Evolutionary conservation across 2,329 filamentous ascomycete genomes (phyloP).

Genomic region (Penicillium crustosum): DNA sequence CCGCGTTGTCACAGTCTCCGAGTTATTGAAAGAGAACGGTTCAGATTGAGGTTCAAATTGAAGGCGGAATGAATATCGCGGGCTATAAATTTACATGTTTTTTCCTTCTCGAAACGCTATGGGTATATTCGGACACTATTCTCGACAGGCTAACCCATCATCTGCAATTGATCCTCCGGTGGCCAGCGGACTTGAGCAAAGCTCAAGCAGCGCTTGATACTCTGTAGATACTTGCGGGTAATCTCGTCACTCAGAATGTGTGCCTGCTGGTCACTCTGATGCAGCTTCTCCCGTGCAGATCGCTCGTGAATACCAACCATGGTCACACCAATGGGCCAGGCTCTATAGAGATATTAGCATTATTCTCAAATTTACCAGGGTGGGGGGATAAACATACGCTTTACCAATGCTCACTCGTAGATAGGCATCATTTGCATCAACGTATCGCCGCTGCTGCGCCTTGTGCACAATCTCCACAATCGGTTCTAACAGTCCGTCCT

Average conservation of each 20-base stretch:
- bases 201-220: constrained; percentile 93
- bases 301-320: constrained; percentile 99
- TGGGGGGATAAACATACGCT: constrained; percentile 51
- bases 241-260: constrained; percentile 97
- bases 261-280: constrained; percentile 73
- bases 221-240: constrained; percentile 93
- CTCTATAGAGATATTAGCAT: constrained; percentile 45
- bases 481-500: constrained; percentile 75
- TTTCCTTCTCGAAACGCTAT: constrained; percentile 10
- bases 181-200: constrained; percentile 98
- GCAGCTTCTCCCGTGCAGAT: constrained; percentile 90
- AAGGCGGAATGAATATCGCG: not conserved
- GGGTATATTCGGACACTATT: constrained; percentile 14
- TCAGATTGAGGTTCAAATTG: not conserved
- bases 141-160: constrained; percentile 72
- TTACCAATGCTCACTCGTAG: constrained; percentile 90
- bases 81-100: not conserved
- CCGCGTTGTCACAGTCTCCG: constrained; percentile 67
- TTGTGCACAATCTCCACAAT: constrained; percentile 89
- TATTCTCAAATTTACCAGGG: not conserved
- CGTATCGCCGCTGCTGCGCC: constrained; percentile 86
- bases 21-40: constrained; percentile 53
- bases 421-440: constrained; percentile 95
- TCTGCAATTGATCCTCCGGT: constrained; percentile 83
- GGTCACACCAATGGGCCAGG: constrained; percentile 98